A percentile compares a stretch with the other conserved stretches of the same genome.
phyloP scores from a whole-genome alignment of 2,329 filamentous ascomycete species.

The Beauveria asiatica region DNA sequence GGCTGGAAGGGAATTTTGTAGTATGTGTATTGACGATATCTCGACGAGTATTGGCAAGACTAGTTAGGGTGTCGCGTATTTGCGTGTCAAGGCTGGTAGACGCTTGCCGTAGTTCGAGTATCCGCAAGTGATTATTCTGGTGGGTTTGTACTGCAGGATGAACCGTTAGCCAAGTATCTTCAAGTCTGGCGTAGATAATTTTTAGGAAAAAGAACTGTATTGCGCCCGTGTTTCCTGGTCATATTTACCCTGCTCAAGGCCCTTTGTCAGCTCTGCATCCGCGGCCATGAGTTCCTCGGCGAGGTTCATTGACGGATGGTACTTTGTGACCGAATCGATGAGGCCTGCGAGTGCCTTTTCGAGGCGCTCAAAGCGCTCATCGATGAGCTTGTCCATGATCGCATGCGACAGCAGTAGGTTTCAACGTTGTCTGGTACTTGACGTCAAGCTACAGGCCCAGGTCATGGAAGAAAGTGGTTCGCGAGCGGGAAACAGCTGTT shows the following conservation, averaged over 20 bases:
- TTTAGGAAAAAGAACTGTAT: too few species aligned
- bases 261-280: constrained; percentile 57
- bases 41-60: constrained; percentile 63
- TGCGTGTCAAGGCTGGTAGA: constrained; percentile 59
- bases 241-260: constrained; percentile 53
- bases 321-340: constrained; percentile 73
- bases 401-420: background rate
- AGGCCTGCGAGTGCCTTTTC: constrained; percentile 59
- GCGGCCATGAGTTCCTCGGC: constrained; percentile 63
- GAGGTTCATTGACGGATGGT: constrained; percentile 62
- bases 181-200: background rate
- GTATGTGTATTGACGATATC: constrained; percentile 59
- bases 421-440: background rate
- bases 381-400: constrained; percentile 54
- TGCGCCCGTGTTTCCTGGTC: too few species aligned
- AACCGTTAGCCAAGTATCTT: background rate
- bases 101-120: constrained; percentile 59
- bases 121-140: constrained; percentile 63
- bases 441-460: background rate
- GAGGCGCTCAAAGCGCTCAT: constrained; percentile 55
- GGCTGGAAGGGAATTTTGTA: constrained; percentile 43
- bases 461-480: background rate
- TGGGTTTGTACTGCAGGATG: constrained; percentile 54
- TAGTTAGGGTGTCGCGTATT: constrained; percentile 60
- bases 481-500: background rate